Evolutionary conservation across 164 flowering plant genomes (phyloP).

Genomic region (Malania oleifera): DNA sequence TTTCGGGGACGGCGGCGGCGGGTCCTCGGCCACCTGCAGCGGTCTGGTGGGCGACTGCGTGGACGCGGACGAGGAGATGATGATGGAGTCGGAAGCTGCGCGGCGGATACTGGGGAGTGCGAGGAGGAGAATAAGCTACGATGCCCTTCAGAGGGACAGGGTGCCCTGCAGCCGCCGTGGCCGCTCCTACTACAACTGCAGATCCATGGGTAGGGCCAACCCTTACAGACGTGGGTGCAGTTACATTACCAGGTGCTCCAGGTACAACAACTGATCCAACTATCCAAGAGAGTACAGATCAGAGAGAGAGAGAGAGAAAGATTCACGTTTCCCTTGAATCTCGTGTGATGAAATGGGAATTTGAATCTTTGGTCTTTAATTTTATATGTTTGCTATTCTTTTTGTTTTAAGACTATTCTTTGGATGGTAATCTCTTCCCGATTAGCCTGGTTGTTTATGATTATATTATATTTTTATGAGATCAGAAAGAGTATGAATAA

Average conservation of each 20-base stretch:
- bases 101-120: slow-evolving; percentile 14
- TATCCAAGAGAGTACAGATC: too few species aligned
- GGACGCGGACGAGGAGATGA: slow-evolving; percentile 23
- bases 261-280: slow-evolving; percentile 20
- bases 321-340: too few species aligned
- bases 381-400: too few species aligned
- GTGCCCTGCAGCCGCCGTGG: slow-evolving; percentile 48
- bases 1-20: neutral
- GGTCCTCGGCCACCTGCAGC: too few species aligned
- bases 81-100: slow-evolving; percentile 33
- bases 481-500: too few species aligned
- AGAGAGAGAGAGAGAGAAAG: too few species aligned
- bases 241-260: slow-evolving; percentile 30
- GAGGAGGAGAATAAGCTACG: slow-evolving; percentile 24
- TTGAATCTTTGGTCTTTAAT: too few species aligned
- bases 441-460: too few species aligned
- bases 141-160: slow-evolving; percentile 24
- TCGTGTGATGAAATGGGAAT: too few species aligned
- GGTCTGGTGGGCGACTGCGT: slow-evolving; percentile 14
- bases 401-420: too few species aligned
- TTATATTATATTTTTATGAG: too few species aligned
- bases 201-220: slow-evolving; percentile 19
- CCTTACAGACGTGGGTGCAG: slow-evolving; percentile 50
- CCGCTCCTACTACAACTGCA: slow-evolving; percentile 41
- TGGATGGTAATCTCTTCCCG: too few species aligned